These are phyloP conservation scores for Rubia balearica DNA, from an alignment of 305 asterid species.

Conservation along the genomic window DNA sequence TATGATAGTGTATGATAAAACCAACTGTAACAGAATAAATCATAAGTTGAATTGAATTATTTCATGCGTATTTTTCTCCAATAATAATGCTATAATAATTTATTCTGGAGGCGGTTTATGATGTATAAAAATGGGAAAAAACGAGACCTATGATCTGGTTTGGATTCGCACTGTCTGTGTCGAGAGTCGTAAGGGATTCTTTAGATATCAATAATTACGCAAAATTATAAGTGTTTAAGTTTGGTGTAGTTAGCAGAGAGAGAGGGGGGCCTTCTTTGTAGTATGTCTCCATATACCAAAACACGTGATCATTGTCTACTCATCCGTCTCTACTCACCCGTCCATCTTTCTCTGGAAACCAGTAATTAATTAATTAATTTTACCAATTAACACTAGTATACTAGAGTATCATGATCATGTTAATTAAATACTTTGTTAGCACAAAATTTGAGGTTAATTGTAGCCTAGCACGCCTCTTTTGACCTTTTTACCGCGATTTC, in stretches of 20 bases:
- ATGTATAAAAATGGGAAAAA: too few species aligned
- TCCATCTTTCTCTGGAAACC: too few species aligned
- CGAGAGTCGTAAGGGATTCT: neutral
- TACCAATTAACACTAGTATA: too few species aligned
- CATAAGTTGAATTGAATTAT: too few species aligned
- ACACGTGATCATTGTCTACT: conserved; percentile 29
- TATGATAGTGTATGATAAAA: too few species aligned
- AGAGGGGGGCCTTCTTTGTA: conserved; percentile 28
- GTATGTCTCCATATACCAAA: conserved; percentile 24
- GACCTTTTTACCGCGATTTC: conserved; percentile 3
- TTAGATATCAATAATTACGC: conserved; percentile 5
- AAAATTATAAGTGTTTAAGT: conserved; percentile 11
- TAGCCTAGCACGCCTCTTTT: neutral
- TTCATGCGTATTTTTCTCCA: too few species aligned
- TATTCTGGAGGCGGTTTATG: too few species aligned
- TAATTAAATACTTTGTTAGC: neutral
- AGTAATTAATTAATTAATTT: too few species aligned
- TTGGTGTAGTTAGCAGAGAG: conserved; percentile 15
- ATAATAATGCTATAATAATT: too few species aligned
- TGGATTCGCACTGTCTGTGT: neutral
- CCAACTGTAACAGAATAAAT: too few species aligned
- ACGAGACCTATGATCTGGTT: neutral
- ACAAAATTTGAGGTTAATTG: neutral
- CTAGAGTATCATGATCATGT: too few species aligned
- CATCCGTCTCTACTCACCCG: too few species aligned